These are phyloP conservation scores for Hyphopichia fennica DNA, from an alignment of 1,139 yeast genomes.

Conservation along the genomic window DNA sequence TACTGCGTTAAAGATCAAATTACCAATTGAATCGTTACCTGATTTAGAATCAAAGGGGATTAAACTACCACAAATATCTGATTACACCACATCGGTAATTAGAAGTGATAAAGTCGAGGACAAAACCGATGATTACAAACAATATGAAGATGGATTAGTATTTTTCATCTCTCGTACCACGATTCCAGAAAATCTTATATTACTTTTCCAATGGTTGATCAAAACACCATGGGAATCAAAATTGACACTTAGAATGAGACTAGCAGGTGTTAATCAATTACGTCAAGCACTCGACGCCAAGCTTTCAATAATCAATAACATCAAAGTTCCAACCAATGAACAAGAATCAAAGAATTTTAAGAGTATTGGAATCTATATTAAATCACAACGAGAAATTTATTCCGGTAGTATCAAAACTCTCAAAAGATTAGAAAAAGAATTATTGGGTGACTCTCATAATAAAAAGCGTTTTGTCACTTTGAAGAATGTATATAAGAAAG, in stretches of 20 bases:
- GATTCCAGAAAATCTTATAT: constrained; percentile 48
- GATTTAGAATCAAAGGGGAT: constrained; percentile 40
- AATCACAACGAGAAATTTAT: constrained; percentile 50
- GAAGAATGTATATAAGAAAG: constrained; percentile 57
- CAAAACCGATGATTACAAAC: constrained; percentile 8
- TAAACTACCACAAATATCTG: constrained; percentile 44
- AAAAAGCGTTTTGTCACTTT: constrained; percentile 48
- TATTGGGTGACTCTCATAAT: constrained; percentile 39
- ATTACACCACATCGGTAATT: constrained; percentile 46
- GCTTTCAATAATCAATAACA: constrained; percentile 28
- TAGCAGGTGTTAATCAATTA: constrained; percentile 62
- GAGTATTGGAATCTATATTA: constrained; percentile 35
- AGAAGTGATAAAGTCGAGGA: constrained; percentile 12
- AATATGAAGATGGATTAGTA: constrained; percentile 40
- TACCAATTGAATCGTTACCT: constrained; percentile 36
- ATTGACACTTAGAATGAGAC: constrained; percentile 50
- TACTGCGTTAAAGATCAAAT: constrained; percentile 56
- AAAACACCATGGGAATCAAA: constrained; percentile 42
- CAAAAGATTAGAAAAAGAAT: constrained; percentile 50
- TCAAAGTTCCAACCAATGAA: constrained; percentile 9
- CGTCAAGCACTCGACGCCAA: constrained; percentile 52
- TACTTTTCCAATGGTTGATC: constrained; percentile 53
- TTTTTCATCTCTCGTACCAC: constrained; percentile 39
- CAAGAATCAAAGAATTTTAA: constrained; percentile 11
- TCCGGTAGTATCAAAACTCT: constrained; percentile 46